Evolutionary conservation across 345 rosid species (phyloP).

Genomic region (Ceriops zippeliana): DNA sequence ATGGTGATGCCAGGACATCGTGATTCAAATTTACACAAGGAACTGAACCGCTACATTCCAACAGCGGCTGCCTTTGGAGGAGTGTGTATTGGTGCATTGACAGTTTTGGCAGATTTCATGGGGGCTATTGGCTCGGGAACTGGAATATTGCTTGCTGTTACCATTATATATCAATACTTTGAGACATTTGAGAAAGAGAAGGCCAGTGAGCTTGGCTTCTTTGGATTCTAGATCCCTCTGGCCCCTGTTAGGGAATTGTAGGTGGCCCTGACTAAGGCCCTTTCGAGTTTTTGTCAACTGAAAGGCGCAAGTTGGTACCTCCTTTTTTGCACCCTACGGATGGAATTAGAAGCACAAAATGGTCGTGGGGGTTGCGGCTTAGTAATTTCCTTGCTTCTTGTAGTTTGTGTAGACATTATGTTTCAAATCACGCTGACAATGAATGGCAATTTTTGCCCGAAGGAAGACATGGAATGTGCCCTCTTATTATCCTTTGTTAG

Average conservation of each 20-base stretch:
- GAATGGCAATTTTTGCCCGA: too few species aligned
- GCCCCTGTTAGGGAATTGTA: neutral
- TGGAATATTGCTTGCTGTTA: conserved; percentile 78
- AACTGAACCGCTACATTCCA: conserved; percentile 79
- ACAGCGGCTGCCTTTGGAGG: conserved; percentile 92
- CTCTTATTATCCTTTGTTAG: too few species aligned
- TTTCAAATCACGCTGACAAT: too few species aligned
- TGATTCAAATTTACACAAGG: conserved; percentile 78
- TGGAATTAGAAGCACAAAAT: too few species aligned
- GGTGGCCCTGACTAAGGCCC: conserved; percentile 10
- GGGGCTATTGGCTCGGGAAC: conserved; percentile 90
- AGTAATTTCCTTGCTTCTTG: too few species aligned
- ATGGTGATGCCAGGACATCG: conserved; percentile 96
- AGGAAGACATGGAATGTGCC: too few species aligned
- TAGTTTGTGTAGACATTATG: too few species aligned
- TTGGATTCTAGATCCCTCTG: conserved; percentile 47
- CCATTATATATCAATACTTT: conserved; percentile 83
- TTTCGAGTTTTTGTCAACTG: conserved; percentile 10
- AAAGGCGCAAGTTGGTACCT: neutral
- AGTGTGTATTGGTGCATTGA: conserved; percentile 76
- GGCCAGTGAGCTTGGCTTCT: conserved; percentile 86
- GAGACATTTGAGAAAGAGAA: conserved; percentile 90
- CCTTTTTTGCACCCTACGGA: too few species aligned
- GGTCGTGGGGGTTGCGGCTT: too few species aligned
- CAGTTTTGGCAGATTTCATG: conserved; percentile 85